Evolutionary conservation across 2,329 filamentous ascomycete genomes (phyloP).

Genomic region (Myriangium duriaei): DNA sequence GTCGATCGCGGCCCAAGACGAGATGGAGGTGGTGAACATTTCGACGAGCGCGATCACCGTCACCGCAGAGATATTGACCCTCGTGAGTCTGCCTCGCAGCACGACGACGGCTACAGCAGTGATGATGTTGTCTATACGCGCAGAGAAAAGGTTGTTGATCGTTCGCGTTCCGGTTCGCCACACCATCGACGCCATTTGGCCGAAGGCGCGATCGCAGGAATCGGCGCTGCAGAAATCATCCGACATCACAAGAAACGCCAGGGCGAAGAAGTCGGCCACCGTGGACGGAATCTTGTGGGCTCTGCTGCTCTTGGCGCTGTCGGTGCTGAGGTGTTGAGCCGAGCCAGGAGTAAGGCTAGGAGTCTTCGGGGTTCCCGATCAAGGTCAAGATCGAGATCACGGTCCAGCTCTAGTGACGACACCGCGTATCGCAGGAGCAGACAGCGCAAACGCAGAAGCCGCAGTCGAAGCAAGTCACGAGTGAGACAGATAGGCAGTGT

Average conservation of each 20-base stretch:
- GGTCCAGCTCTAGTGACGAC: constrained; percentile 16
- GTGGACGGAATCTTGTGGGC: constrained; percentile 42
- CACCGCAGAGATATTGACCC: constrained; percentile 38
- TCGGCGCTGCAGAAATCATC: constrained; percentile 48
- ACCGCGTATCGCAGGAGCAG: constrained; percentile 24
- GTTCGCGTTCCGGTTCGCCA: constrained; percentile 24
- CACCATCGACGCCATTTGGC: constrained; percentile 46
- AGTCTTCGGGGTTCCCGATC: constrained; percentile 22
- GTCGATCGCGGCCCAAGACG: constrained; percentile 36
- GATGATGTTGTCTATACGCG: constrained; percentile 59
- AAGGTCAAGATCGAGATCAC: constrained; percentile 14
- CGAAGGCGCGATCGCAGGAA: constrained; percentile 48
- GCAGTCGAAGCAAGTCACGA: constrained; percentile 23
- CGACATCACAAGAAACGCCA: constrained; percentile 45
- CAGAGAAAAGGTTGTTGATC: constrained; percentile 34
- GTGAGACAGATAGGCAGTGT: constrained; percentile 44
- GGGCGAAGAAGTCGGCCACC: constrained; percentile 41
- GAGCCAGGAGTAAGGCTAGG: constrained; percentile 32
- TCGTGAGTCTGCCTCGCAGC: constrained; percentile 43
- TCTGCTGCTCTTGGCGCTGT: constrained; percentile 50
- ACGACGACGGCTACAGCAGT: constrained; percentile 78
- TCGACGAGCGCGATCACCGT: constrained; percentile 29
- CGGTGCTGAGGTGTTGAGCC: constrained; percentile 45
- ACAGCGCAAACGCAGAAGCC: constrained; percentile 17
- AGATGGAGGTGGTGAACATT: constrained; percentile 16